Evolutionary conservation across 2,329 filamentous ascomycete genomes (phyloP), one percentile per base, ranked within the genome.

Genomic region (Verticillium nubilum): DNA sequence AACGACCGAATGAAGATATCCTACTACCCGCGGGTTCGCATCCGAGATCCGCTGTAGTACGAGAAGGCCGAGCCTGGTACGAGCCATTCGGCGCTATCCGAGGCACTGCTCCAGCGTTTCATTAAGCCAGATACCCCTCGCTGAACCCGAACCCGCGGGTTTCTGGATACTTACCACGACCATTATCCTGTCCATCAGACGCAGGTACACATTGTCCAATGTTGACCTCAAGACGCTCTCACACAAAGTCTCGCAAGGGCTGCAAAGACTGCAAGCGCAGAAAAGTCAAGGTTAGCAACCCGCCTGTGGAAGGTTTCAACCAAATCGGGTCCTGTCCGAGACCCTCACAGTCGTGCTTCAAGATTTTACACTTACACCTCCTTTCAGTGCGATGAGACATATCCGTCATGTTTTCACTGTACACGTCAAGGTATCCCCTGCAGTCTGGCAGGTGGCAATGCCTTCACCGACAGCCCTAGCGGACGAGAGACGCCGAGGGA

Each of bases 201-300:
- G 69, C 54, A 66, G 69, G 28, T 65, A 68, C 19, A 47, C 42
- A 23, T 47, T 9, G 42, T 5, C 23, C 7, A 47, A 47, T 47
- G 42, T 23, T 47, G 19, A 47, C 28, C 25, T 47, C 42, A 47
- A n/a, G 42, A 9, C 42, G 42, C 10, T 47, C 42, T 47, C 70
- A 72, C 6, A 77, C 68, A 53, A 72, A 72, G 60, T 72, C 70
- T 59, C 67, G 70, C 12, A 72, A 63, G 13, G 70, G 70, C 50
- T 72, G 70, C 60, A 58, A 58, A 47, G 68, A 70, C 61, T 72
- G 70, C 61, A 72, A 72, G 62, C 64, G 67, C 7, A 68, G 70
- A 35, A 72, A 72, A 59, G 69, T 72, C 27, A 72, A 72, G 64
- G 70, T 72, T 62, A 47, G 68, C 59, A 28, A 28, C 15, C 25